A percentile compares a stretch with the other conserved stretches of the same genome.
Conservation (phyloP, 2,329 filamentous ascomycete genomes). For the Sclerotinia sclerotiorum region DNA sequence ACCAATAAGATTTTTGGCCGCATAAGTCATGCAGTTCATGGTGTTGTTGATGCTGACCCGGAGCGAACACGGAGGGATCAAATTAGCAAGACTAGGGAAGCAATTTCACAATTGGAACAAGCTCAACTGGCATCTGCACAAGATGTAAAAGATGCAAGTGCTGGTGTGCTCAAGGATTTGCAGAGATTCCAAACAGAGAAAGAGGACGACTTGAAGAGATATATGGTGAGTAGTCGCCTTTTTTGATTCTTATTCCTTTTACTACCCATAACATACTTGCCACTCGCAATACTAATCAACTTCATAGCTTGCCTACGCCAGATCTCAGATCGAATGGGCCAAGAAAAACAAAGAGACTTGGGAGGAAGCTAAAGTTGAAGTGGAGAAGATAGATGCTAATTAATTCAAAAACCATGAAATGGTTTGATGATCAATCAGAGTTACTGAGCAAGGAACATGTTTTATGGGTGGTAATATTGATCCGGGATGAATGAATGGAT, state of each 20-base stretch:
- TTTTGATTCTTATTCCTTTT: not conserved
- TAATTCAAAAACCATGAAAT: constrained; percentile 29
- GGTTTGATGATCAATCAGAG: not conserved
- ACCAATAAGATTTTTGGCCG: constrained; percentile 93
- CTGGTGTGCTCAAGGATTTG: constrained; percentile 83
- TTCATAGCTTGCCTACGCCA: constrained; percentile 66
- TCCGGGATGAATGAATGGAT: constrained; percentile 15
- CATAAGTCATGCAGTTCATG: constrained; percentile 92
- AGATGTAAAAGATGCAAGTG: constrained; percentile 90
- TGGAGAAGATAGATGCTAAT: constrained; percentile 61
- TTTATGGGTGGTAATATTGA: constrained; percentile 28
- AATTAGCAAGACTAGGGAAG: constrained; percentile 93
- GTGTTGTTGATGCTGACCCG: constrained; percentile 93
- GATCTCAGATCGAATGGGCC: constrained; percentile 73
- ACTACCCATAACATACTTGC: not conserved
- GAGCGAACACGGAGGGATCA: constrained; percentile 88
- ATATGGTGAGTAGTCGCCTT: constrained; percentile 72
- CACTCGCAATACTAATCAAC: constrained; percentile 24
- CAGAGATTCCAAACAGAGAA: constrained; percentile 94
- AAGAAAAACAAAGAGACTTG: constrained; percentile 70
- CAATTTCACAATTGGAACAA: constrained; percentile 81
- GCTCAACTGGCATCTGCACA: constrained; percentile 83
- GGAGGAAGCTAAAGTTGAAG: constrained; percentile 70
- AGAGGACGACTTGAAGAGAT: constrained; percentile 87
- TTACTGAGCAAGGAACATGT: not conserved